Base-by-base conservation (phyloP, 2,329 filamentous ascomycete species). In the Diaporthe batatas region DNA sequence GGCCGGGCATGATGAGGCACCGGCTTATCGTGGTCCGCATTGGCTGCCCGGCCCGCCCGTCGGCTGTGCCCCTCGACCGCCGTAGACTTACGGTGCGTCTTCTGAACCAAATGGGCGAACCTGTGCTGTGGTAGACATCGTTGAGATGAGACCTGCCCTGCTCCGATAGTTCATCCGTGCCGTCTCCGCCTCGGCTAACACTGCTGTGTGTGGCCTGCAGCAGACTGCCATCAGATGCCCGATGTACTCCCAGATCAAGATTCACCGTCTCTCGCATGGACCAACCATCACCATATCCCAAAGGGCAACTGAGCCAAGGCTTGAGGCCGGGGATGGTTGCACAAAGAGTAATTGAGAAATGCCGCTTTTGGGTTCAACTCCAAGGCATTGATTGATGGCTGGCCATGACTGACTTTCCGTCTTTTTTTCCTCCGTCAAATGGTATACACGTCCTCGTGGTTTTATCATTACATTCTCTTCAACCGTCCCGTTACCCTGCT, bases 401-500 rank as follows among this genome's bases (percentile, higher is more conserved):
- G 64, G 57, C 70, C 57, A 47, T 68, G 65, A 53, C 39, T 42
- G 39, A 42, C 65, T 59, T 39, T 64, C 47, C 29, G 29, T 70
- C 44, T 59, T 49, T 54, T 54, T 47, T 39, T 42, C 42, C 58
- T 53, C 68, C 72, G 70, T 49, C 23, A 58, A 71, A 72, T 74
- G 72, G 62, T 72, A 67, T 72, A 71, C 70, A 72, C 71, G 64
- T 72, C 29, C 44, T 72, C 64, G 51, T 70, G 64, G 70, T 64
- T 39, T 62, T 72, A 74, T 74, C 53, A 69, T 72, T 72, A 72
- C 72, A 74, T 53, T 67, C 72, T 74, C 51, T 36, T 49, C 36
- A 23, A 14, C 54, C 6, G 16, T 21, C 7, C 39, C 44, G 18
- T 25, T 49, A 21, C 25, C 69, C 32, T 18, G n/a, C 57, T 32